These are phyloP conservation scores for Boletus huronensis DNA, from an alignment of 768 basidiomycete species.

Conservation along the genomic window DNA sequence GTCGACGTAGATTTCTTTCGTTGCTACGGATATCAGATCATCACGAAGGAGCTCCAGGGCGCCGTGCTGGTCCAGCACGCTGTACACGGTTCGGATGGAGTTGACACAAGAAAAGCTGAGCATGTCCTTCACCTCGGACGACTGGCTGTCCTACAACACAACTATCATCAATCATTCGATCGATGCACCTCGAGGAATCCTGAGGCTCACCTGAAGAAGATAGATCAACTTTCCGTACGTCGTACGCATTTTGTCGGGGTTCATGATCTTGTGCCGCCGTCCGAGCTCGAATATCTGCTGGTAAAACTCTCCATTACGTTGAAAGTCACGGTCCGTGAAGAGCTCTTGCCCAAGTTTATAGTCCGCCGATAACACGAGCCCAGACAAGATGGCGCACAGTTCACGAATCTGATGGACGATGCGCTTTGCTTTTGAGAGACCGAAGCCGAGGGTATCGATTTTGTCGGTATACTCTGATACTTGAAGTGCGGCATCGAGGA, in stretches of 20 bases:
- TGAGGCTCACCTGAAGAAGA: constrained; percentile 61
- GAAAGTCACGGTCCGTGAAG: constrained; percentile 78
- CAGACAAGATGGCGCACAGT: constrained; percentile 84
- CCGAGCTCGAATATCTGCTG: constrained; percentile 80
- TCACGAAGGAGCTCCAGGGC: constrained; percentile 71
- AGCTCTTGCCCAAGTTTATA: constrained; percentile 88
- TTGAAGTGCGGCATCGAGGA: constrained; percentile 79
- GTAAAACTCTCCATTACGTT: constrained; percentile 76
- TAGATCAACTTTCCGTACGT: constrained; percentile 88
- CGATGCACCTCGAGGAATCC: not conserved
- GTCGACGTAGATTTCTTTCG: constrained; percentile 79
- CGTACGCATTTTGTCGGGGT: constrained; percentile 87
- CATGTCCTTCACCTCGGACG: constrained; percentile 75
- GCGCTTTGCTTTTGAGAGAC: constrained; percentile 79
- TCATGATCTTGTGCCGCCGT: constrained; percentile 86
- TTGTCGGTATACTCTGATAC: constrained; percentile 91
- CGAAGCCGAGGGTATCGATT: constrained; percentile 77
- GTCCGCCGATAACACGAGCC: constrained; percentile 76
- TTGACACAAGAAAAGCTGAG: constrained; percentile 75
- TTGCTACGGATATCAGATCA: constrained; percentile 70
- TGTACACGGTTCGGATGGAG: constrained; percentile 73
- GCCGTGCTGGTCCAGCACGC: constrained; percentile 59
- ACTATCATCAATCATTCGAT: not conserved
- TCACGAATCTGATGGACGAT: constrained; percentile 86
- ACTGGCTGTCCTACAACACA: constrained; percentile 71